Evolutionary conservation across 192 early-diverging fungal genomes (phyloP).

Genomic region (Backusella sp.): DNA sequence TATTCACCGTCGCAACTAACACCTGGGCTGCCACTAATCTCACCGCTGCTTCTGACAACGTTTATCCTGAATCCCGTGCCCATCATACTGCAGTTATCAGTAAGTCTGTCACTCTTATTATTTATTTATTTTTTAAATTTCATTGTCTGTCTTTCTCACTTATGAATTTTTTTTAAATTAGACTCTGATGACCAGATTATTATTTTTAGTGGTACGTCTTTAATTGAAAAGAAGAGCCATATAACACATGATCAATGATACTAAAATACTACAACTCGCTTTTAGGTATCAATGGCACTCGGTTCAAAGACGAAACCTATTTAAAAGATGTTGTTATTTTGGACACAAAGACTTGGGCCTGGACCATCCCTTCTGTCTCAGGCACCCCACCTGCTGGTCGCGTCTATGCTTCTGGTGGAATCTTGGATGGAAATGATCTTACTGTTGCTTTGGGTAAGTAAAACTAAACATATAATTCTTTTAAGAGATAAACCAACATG

Average conservation of each 20-base stretch:
- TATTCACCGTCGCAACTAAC: constrained; percentile 22
- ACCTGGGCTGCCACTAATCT: neutral
- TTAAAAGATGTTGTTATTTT: constrained; percentile 26
- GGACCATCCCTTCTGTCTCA: constrained; percentile 12
- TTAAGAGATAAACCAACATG: neutral
- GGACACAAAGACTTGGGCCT: constrained; percentile 30
- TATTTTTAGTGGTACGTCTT: constrained; percentile 31
- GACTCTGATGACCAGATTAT: constrained; percentile 25
- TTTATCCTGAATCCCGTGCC: neutral
- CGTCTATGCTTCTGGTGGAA: constrained; percentile 20
- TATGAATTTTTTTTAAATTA: neutral
- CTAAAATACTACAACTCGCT: neutral
- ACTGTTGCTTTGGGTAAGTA: constrained; percentile 31
- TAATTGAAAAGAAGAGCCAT: neutral
- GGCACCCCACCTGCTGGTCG: constrained; percentile 28
- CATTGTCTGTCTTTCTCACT: neutral
- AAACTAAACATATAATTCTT: neutral
- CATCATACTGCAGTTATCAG: constrained; percentile 28
- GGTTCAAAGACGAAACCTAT: too few species aligned
- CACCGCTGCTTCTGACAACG: neutral
- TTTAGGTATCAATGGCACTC: constrained; percentile 26
- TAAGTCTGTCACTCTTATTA: constrained; percentile 16
- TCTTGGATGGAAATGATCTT: constrained; percentile 20
- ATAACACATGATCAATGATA: neutral
- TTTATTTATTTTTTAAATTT: neutral